A percentile compares a stretch with the other conserved stretches of the same genome.
Conservation (phyloP, 208 protist species). For the Trichomonas vaginalis region DNA sequence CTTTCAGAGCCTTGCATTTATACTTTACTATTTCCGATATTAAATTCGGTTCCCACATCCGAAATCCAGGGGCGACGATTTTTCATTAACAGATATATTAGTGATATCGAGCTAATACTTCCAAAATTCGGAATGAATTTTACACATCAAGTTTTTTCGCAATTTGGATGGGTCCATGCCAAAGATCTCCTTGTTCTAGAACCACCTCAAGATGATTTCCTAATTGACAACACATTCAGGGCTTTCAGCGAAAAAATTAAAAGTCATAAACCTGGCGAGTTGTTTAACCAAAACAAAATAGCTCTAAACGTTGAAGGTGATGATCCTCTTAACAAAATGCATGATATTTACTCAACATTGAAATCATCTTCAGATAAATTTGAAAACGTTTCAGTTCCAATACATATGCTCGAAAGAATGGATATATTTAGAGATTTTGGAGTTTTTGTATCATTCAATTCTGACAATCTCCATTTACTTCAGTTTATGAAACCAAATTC, state of each 20-base stretch:
- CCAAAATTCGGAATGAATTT: neutral
- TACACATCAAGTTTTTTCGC: neutral
- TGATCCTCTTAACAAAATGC: neutral
- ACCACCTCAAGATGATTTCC: neutral
- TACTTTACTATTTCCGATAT: neutral
- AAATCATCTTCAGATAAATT: neutral
- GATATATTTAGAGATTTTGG: neutral
- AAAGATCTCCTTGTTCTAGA: neutral
- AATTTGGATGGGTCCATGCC: neutral
- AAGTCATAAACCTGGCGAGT: neutral
- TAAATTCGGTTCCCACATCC: neutral
- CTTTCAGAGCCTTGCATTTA: neutral
- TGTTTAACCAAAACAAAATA: neutral
- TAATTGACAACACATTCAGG: neutral
- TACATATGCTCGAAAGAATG: neutral
- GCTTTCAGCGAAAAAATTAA: neutral
- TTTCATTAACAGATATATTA: neutral
- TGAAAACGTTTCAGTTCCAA: neutral
- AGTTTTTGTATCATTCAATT: neutral
- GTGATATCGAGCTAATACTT: neutral
- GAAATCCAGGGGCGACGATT: neutral
- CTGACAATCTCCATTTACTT: neutral
- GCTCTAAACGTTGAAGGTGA: neutral
- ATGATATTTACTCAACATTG: neutral
- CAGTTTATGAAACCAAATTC: neutral